Conservation (phyloP, 2,329 filamentous ascomycete genomes). For the Zymoseptoria brevis region DNA sequence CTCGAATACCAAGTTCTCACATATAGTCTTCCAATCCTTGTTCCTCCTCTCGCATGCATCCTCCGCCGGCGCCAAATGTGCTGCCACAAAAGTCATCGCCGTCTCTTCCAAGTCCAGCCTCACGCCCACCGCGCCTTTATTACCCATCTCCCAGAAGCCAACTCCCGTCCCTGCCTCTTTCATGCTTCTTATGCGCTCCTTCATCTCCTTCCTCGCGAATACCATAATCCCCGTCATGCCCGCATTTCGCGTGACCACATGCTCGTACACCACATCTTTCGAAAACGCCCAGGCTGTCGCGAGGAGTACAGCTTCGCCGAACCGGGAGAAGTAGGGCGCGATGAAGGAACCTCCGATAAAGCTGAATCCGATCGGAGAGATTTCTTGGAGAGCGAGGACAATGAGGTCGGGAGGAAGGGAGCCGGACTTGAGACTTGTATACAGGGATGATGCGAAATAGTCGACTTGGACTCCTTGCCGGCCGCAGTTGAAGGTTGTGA, state of each 20-base stretch:
- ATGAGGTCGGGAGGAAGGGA: conserved; percentile 57
- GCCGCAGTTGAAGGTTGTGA: conserved; percentile 86
- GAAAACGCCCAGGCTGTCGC: conserved; percentile 48
- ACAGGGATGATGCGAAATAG: conserved; percentile 58
- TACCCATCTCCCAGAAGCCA: conserved; percentile 80
- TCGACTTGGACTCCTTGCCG: conserved; percentile 61
- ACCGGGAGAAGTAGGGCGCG: conserved; percentile 63
- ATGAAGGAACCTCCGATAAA: conserved; percentile 81
- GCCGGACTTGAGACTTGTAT: conserved; percentile 32
- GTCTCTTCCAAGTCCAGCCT: conserved; percentile 54
- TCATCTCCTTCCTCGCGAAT: conserved; percentile 59
- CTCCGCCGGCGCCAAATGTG: conserved; percentile 86
- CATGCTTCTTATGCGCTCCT: conserved; percentile 54
- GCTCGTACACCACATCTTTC: conserved; percentile 55
- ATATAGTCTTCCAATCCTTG: conserved; percentile 79
- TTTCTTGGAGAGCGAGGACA: conserved; percentile 70
- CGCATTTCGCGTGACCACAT: conserved; percentile 63
- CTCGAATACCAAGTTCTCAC: conserved; percentile 67
- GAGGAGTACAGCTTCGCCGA: conserved; percentile 55
- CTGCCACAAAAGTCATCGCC: conserved; percentile 74
- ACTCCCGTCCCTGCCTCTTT: conserved; percentile 77
- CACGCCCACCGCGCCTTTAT: conserved; percentile 85
- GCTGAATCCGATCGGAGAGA: conserved; percentile 73
- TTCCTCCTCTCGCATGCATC: conserved; percentile 67
- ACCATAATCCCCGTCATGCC: conserved; percentile 88